Base-by-base conservation (phyloP, 2,329 filamentous ascomycete species). In the Knufia petricola region DNA sequence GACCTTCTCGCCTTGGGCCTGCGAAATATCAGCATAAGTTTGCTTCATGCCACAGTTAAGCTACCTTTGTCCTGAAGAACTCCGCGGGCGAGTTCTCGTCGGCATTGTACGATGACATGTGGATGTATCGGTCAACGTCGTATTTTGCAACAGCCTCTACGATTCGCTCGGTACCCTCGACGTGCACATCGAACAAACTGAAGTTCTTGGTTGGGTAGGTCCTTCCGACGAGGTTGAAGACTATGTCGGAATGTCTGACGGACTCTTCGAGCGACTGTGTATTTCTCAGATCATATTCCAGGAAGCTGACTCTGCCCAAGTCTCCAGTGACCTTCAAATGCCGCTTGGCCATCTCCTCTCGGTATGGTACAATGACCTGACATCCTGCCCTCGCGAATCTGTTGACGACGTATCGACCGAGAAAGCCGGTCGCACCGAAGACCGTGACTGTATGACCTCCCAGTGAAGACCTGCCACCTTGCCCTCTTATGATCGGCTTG, bases 201-300 rank as follows among this genome's bases (percentile, higher is more conserved):
- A 95, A 98, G 76, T 98, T 98, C 76, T 98, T 98, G 60, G 92
- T 98, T 56, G 90, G 86, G 67, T 96, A 96, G 67, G 90, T 85
- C 55, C 90, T 85, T 56, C 92, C 92, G 62, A 95, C 77, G 60
- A 98, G 75, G 70, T 98, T 98, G 76, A 94, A 95, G 56, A 98
- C 92, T 54, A 95, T 85, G 65, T 98, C 92, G 36, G 90, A 96
- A 69, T 98, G 92, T 61, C 92, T 80, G 46, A 98, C 89, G 62
- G 87, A 92, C 69, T 95, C 89, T 66, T 98, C 92, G 60, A 98
- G 92, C 24, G 90, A 96, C 59, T 85, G 77, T 36, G 88, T 96
- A 70, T 98, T 98, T 63, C 82, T 83, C 52, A 98, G 76, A 63
- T 98, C 92, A 69, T 87, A 94, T 78, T 98, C 92, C 61, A 94